Percentiles rank a stretch among this genome's conserved stretches.
Conservation (phyloP, 345 rosid genomes). For the Cardiospermum halicacabum region DNA sequence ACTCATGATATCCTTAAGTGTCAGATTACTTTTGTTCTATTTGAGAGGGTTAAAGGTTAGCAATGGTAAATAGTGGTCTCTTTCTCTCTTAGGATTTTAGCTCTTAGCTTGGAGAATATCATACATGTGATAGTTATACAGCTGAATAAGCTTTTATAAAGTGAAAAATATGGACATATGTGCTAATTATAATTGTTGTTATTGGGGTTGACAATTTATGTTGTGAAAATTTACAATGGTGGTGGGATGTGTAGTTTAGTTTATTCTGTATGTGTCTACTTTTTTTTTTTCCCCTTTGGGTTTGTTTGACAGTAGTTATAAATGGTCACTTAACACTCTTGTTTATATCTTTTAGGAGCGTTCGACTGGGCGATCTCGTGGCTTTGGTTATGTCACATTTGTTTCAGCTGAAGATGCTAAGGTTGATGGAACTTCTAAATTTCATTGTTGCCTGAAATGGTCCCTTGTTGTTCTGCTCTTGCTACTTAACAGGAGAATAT, state of each 20-base stretch:
- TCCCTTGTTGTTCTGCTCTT: background rate
- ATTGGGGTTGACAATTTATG: background rate
- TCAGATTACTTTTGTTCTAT: background rate
- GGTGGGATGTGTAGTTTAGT: background rate
- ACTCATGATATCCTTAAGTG: background rate
- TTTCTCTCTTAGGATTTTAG: background rate
- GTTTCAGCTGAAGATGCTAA: conserved; percentile 73
- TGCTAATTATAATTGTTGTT: background rate
- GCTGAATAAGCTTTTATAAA: background rate
- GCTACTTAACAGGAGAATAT: background rate
- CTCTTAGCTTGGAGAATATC: background rate
- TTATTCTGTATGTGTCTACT: background rate
- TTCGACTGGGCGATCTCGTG: conserved; percentile 94
- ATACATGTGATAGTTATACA: background rate
- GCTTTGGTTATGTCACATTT: conserved; percentile 94
- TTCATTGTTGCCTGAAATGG: background rate
- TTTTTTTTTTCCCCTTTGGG: background rate
- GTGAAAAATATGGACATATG: background rate
- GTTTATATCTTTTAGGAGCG: conserved; percentile 55
- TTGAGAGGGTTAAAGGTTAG: background rate
- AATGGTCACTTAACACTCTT: background rate
- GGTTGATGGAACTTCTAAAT: conserved; percentile 27
- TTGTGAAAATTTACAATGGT: background rate
- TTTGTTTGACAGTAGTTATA: background rate
- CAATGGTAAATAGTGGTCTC: background rate